These are phyloP conservation scores for Nicotiana obtusifolia DNA, from an alignment of 257 asterid species.

Conservation along the genomic window DNA sequence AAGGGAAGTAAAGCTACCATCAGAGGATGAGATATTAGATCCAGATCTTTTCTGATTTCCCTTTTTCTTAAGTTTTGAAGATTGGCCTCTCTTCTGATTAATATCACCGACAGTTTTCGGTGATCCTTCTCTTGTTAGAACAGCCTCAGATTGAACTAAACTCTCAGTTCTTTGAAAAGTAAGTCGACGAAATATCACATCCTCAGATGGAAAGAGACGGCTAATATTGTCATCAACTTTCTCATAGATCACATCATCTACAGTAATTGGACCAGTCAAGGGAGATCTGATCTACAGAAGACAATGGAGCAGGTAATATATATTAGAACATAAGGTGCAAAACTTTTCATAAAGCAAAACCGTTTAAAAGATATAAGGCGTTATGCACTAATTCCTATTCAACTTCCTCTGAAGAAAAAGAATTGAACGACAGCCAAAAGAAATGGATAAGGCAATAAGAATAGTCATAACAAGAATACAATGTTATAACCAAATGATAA, in stretches of 20 bases:
- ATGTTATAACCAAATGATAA: not conserved
- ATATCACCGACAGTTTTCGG: conserved; percentile 19
- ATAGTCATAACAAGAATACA: not conserved
- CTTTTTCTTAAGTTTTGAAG: conserved; percentile 35
- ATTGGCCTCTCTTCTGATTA: conserved; percentile 29
- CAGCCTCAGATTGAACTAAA: conserved; percentile 94
- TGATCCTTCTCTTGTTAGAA: conserved; percentile 41
- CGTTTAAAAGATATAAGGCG: not conserved
- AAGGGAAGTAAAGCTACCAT: conserved; percentile 15
- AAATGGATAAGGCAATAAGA: not conserved
- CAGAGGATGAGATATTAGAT: conserved; percentile 19
- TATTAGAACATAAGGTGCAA: not conserved
- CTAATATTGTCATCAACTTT: conserved; percentile 41
- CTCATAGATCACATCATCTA: conserved; percentile 83
- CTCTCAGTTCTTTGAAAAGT: conserved; percentile 60
- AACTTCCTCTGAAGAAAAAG: not conserved
- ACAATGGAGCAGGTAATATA: not conserved
- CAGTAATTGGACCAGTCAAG: conserved; percentile 73
- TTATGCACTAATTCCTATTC: not conserved
- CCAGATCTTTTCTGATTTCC: conserved; percentile 42
- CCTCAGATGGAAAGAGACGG: conserved; percentile 36
- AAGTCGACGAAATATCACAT: conserved; percentile 70
- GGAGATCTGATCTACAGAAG: conserved; percentile 55
- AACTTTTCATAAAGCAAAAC: not conserved
- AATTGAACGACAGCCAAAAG: not conserved